Percentiles rank a stretch among this genome's conserved stretches.
phyloP scores from a whole-genome alignment of 768 basidiomycete genomes.

The Mycena olivaceomarginata region DNA sequence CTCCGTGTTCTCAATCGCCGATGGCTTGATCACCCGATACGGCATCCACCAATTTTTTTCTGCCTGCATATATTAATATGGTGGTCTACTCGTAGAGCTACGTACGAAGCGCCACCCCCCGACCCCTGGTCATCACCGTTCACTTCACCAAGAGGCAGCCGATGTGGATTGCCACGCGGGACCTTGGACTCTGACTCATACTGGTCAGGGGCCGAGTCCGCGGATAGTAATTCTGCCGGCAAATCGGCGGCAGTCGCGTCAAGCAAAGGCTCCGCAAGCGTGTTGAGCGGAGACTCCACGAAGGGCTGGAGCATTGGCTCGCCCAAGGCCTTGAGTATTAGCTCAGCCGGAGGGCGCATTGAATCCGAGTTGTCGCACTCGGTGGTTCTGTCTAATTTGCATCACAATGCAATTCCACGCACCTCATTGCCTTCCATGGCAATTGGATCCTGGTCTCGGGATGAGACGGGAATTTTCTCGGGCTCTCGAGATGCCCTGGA shows the following conservation, averaged over 20 bases:
- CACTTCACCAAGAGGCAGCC: too few species aligned
- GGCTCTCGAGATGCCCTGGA: constrained; percentile 19
- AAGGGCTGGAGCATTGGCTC: neutral
- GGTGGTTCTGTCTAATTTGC: neutral
- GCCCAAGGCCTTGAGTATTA: constrained; percentile 2
- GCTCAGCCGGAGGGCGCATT: constrained; percentile 22
- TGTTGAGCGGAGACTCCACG: constrained; percentile 12
- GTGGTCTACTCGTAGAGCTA: too few species aligned
- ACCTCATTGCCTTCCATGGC: constrained; percentile 30
- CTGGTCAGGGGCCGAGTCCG: too few species aligned
- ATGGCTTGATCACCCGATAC: too few species aligned
- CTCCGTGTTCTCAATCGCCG: too few species aligned
- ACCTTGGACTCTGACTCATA: too few species aligned
- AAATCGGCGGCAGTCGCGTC: constrained; percentile 17
- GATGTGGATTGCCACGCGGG: too few species aligned
- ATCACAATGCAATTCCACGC: constrained; percentile 4
- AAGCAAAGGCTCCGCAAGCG: constrained; percentile 11
- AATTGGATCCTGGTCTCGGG: constrained; percentile 12
- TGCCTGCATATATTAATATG: too few species aligned
- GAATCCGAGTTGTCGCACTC: constrained; percentile 23
- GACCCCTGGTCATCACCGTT: too few species aligned
- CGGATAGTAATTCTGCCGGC: too few species aligned
- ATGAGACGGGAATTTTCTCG: constrained; percentile 16
- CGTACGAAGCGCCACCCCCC: too few species aligned
- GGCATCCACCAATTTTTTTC: too few species aligned